Evolutionary conservation across 2,329 filamentous ascomycete species (phyloP).

Genomic region (Diaporthe citri): DNA sequence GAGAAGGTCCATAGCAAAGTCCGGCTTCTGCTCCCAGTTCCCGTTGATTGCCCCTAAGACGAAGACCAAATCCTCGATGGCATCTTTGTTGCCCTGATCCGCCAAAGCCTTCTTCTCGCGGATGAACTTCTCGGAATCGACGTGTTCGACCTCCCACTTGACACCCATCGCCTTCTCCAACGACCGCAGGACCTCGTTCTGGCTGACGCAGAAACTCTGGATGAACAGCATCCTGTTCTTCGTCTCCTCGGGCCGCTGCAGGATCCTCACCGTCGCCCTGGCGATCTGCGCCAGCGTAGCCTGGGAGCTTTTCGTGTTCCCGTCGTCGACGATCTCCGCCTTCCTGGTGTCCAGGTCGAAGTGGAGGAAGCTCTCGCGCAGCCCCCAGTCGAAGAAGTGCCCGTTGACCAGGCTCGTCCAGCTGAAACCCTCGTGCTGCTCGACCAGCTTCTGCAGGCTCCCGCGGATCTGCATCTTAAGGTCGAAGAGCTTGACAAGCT

Average conservation of each 20-base stretch:
- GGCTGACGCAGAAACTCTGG: slow-evolving; percentile 56
- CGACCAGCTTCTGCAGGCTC: slow-evolving; percentile 47
- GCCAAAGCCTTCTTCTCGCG: slow-evolving; percentile 52
- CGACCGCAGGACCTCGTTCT: slow-evolving; percentile 50
- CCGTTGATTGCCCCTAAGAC: slow-evolving; percentile 61
- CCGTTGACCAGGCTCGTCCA: slow-evolving; percentile 56
- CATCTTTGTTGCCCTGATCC: slow-evolving; percentile 53
- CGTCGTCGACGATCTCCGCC: slow-evolving; percentile 53
- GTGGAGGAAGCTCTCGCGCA: slow-evolving; percentile 52
- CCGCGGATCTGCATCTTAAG: slow-evolving; percentile 51
- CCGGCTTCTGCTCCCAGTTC: slow-evolving; percentile 60
- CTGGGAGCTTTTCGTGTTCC: slow-evolving; percentile 49
- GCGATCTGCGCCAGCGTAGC: slow-evolving; percentile 52
- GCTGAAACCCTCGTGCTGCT: slow-evolving; percentile 45
- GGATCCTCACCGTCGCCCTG: slow-evolving; percentile 51
- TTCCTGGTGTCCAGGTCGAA: slow-evolving; percentile 47
- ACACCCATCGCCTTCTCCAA: slow-evolving; percentile 50
- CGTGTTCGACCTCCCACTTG: slow-evolving; percentile 48
- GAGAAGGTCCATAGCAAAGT: slow-evolving; percentile 61
- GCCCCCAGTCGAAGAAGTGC: slow-evolving; percentile 58
- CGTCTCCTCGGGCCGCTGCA: slow-evolving; percentile 47
- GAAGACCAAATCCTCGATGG: slow-evolving; percentile 63
- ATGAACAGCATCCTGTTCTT: slow-evolving; percentile 53
- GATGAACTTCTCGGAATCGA: slow-evolving; percentile 57
- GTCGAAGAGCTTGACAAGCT: slow-evolving; percentile 53